These are phyloP conservation scores for Leccinum variabile DNA, from an alignment of 1,284 basidiomycete species.

Conservation along the genomic window DNA sequence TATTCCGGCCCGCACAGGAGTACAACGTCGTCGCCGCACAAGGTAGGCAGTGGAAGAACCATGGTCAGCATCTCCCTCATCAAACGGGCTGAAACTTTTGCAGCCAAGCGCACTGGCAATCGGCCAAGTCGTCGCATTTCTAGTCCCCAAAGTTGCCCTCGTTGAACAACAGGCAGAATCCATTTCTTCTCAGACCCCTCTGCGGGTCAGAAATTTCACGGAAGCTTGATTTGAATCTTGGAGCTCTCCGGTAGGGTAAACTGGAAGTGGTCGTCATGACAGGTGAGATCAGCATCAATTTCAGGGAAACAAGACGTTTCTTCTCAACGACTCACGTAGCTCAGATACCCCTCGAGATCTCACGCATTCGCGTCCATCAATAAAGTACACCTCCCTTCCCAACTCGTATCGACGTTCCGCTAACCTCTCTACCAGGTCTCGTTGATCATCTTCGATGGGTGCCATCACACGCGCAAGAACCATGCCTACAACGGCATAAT, in stretches of 20 bases:
- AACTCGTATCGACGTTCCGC: conserved; percentile 1
- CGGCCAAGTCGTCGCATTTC: conserved; percentile 62
- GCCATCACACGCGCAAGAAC: conserved; percentile 73
- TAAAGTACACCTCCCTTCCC: conserved; percentile 39
- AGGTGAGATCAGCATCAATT: conserved; percentile 40
- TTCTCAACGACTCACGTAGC: conserved; percentile 42
- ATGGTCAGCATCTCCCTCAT: conserved; percentile 35
- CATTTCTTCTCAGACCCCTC: conserved; percentile 58
- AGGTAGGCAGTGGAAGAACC: no score
- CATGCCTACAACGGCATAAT: conserved; percentile 82
- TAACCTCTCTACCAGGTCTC: conserved; percentile 47
- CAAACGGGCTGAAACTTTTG: conserved; percentile 59
- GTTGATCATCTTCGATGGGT: conserved; percentile 81
- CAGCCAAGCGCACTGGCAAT: conserved; percentile 40
- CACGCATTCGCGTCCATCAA: conserved; percentile 74
- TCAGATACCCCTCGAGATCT: conserved; percentile 61
- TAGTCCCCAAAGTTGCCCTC: conserved; percentile 79
- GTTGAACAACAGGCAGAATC: conserved; percentile 79
- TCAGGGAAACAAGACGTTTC: not conserved
- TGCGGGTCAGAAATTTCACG: conserved; percentile 69
- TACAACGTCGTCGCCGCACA: no score
- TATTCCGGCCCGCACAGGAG: no score
- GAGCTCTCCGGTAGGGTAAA: conserved; percentile 63
- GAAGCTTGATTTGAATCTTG: conserved; percentile 54
- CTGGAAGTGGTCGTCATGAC: conserved; percentile 84